Base-by-base conservation (phyloP, 371 early-diverging fungal species). In the Mucor saturninus region DNA sequence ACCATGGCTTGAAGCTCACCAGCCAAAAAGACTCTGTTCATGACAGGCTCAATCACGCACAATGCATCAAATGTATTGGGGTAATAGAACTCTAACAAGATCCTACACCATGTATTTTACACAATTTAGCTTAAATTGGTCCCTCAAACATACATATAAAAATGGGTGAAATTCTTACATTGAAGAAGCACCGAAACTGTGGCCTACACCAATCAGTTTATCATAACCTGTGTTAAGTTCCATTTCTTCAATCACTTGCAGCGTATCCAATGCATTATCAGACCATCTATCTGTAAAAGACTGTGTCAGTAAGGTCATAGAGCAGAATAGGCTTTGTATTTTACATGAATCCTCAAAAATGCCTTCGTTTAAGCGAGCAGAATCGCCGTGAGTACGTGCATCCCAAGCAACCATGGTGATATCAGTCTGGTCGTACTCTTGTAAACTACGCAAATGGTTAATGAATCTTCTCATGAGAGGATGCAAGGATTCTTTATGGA, bases 331-430 rank as follows among this genome's bases (percentile, higher is more conserved):
- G 13, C 11, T n/a, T 40, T 53, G 21, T 21, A 21, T 21, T 35
- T 73, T 76, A 75, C 78, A 81, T 11, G 55, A 68, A 1, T 64
- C 59, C 2, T 40, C 30, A 46, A 71, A 66, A 4, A 45, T 50
- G 21, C 61, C 75, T 8, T 69, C 72, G 43, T 81, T 81, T 2
- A 76, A 28, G 1, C 74, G 68, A 30, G 76, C 78, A n/a, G 76
- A 75, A 54, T 81, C 81, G 9, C 81, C 81, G 56, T 81, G 81
- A 40, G 65, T 76, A 58, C 81, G 78, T 7, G 74, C 71, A 56
- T 81, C 81, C 71, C 72, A 81, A 6, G 69, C 65, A 13, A 70
- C 59, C 42, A 76, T 62, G 6, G 65, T 61, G 32, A 81, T 54
- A 11, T 74, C 68, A 2, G 67, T 67, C 29, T 65, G 26, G 7